Percentiles rank a stretch among this genome's conserved stretches.
Evolutionary conservation across 768 basidiomycete species (phyloP).

Genomic region (Suillus fuscotomentosus): DNA sequence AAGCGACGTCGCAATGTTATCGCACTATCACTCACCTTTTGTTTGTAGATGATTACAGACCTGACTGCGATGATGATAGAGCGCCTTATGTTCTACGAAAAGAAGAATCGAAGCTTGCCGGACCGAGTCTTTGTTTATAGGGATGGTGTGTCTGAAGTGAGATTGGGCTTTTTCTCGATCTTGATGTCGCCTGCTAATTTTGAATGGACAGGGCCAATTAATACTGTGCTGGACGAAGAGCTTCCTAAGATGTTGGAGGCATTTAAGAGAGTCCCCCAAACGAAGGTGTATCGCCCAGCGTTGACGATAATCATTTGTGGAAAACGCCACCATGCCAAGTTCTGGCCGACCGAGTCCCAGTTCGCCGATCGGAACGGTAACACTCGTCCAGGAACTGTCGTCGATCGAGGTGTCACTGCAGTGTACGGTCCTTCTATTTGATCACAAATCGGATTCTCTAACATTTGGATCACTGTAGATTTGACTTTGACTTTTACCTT

Average conservation of each 20-base stretch:
- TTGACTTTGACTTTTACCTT: slow-evolving; percentile 66
- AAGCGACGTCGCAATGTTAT: not conserved
- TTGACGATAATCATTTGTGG: slow-evolving; percentile 81
- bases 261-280: slow-evolving; percentile 45
- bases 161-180: slow-evolving; percentile 14
- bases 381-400: slow-evolving; percentile 75
- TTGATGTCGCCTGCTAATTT: not conserved
- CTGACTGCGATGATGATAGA: slow-evolving; percentile 69
- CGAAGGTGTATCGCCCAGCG: slow-evolving; percentile 52
- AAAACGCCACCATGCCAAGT: slow-evolving; percentile 60
- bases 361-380: slow-evolving; percentile 68
- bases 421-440: slow-evolving; percentile 41
- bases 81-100: slow-evolving; percentile 56
- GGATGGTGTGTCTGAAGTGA: slow-evolving; percentile 80
- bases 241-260: slow-evolving; percentile 60
- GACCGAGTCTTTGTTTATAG: slow-evolving; percentile 71
- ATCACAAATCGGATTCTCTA: slow-evolving; percentile 12
- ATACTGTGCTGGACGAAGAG: slow-evolving; percentile 57
- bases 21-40: not conserved
- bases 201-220: slow-evolving; percentile 61
- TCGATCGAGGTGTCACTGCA: slow-evolving; percentile 75
- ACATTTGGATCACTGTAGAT: slow-evolving; percentile 32
- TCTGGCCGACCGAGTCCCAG: slow-evolving; percentile 52
- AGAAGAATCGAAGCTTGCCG: slow-evolving; percentile 57
- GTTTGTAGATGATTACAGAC: slow-evolving; percentile 65